phyloP scores from a whole-genome alignment of 1,284 basidiomycete species.

The Trichosporon sp. region DNA sequence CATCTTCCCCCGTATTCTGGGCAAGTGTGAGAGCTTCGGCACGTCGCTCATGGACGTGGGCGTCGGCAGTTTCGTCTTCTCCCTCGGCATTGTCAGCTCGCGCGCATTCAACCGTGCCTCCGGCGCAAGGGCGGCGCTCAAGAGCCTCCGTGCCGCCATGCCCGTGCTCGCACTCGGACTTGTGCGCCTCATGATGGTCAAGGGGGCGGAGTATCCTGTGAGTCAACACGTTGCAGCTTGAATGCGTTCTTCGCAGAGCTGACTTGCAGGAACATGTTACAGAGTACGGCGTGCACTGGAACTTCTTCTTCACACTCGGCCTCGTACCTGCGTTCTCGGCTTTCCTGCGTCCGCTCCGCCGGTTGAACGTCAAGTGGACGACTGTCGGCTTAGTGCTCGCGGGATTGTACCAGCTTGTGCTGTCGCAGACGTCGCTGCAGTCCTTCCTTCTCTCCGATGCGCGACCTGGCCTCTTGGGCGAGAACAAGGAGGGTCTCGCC shows the following conservation, averaged over 20 bases:
- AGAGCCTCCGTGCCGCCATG: slow-evolving; percentile 63
- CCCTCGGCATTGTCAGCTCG: slow-evolving; percentile 85
- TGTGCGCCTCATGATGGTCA: slow-evolving; percentile 80
- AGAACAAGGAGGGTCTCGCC: slow-evolving; percentile 89
- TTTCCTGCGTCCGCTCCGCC: slow-evolving; percentile 67
- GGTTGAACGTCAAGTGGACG: slow-evolving; percentile 62
- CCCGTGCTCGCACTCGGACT: slow-evolving; percentile 77
- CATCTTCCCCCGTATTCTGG: slow-evolving; percentile 82
- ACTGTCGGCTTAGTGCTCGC: slow-evolving; percentile 67
- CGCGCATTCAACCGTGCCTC: slow-evolving; percentile 40
- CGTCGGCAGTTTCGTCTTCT: slow-evolving; percentile 82
- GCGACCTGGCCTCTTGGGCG: slow-evolving; percentile 67
- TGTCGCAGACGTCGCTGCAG: slow-evolving; percentile 64
- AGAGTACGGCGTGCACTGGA: slow-evolving; percentile 98
- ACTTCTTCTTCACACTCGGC: slow-evolving; percentile 94
- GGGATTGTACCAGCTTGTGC: slow-evolving; percentile 69
- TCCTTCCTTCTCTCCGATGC: slow-evolving; percentile 67
- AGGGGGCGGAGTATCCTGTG: slow-evolving; percentile 91
- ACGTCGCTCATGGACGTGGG: slow-evolving; percentile 93
- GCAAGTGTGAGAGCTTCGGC: slow-evolving; percentile 93
- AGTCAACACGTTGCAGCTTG: slow-evolving; percentile 37
- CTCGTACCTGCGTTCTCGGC: slow-evolving; percentile 76
- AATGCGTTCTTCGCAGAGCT: neutral
- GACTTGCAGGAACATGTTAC: slow-evolving; percentile 83
- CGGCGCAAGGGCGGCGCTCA: neutral